A percentile compares a stretch with the other conserved stretches of the same genome.
phyloP scores from a whole-genome alignment of 148 eudicot species.

The Amaranthus cruentus region DNA sequence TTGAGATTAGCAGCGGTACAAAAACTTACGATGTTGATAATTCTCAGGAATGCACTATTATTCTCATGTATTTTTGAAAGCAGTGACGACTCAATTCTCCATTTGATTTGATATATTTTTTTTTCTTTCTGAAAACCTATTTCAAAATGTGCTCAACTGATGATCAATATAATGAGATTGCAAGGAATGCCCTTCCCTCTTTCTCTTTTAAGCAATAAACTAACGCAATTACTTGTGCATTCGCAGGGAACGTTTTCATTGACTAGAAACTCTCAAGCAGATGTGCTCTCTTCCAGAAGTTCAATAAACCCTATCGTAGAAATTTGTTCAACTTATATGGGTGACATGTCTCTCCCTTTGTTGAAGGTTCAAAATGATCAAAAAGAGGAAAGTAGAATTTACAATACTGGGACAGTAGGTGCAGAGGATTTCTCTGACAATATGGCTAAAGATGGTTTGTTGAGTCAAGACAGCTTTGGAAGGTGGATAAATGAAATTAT shows the following conservation, averaged over 20 bases:
- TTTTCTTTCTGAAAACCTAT: too few relatives aligned
- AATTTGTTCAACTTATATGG: slow-evolving; percentile 22
- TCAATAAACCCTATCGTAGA: slow-evolving; percentile 25
- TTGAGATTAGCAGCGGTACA: too few relatives aligned
- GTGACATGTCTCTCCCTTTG: slow-evolving; percentile 23
- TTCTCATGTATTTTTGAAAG: too few relatives aligned
- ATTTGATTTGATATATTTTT: too few relatives aligned
- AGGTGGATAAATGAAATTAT: slow-evolving; percentile 60
- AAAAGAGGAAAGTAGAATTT: slow-evolving; percentile 20
- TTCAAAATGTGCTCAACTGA: too few relatives aligned
- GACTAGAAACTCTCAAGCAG: slow-evolving; percentile 31
- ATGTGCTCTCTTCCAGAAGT: slow-evolving; percentile 24
- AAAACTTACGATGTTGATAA: too few relatives aligned
- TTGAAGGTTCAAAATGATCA: slow-evolving; percentile 29
- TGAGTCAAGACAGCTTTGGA: slow-evolving; percentile 67
- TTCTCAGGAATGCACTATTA: too few relatives aligned
- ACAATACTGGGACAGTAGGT: slow-evolving; percentile 28
- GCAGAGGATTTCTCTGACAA: slow-evolving; percentile 20
- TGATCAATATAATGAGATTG: too few relatives aligned
- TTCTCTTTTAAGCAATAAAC: background rate
- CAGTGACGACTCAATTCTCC: too few relatives aligned
- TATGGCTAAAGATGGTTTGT: slow-evolving; percentile 35
- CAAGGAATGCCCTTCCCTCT: too few relatives aligned
- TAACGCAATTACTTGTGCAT: slow-evolving; percentile 10
- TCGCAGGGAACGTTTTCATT: slow-evolving; percentile 35